Base-by-base conservation (phyloP, 352 stramenopile genomes). In the Plasmopara viticola region DNA sequence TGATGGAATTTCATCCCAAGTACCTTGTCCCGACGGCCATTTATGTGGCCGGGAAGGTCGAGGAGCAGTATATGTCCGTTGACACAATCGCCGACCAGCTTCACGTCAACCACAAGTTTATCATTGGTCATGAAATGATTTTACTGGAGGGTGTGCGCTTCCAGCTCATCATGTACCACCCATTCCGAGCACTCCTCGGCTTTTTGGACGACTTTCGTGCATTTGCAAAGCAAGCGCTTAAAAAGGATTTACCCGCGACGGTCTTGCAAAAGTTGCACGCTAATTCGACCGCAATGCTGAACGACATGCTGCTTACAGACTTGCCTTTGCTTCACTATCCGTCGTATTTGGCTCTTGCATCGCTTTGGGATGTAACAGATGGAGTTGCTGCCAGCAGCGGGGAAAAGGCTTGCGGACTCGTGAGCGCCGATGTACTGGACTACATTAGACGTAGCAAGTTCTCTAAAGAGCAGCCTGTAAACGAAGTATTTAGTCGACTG, bases 1-100 rank as follows among this genome's bases (percentile, higher is more conserved):
- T 94, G 44, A 89, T 91, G 77, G 81, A 93, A 63, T 92, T 93
- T 53, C 84, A 94, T 48, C 86, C 86, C 8, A 93, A 93, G 59
- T 89, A 75, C 53, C 75, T 95, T 47, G 79, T 88, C 0, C 79
- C 83, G 0, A 94, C 84, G 5, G 77, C 66, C 30, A 94, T 95
- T 53, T 94, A 95, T 66, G 82, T 94, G 14, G 86, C 86, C 6
- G 84, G 81, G 15, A 95, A 95, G 44, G 80, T 94, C 14, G 86
- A 95, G 61, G 86, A 95, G 78, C 84, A 94, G 65, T 94, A 92
- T 64, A 90, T 92, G 52, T 90, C 77, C 28, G 84, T 92, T 37
- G 84, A 94, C 40, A 91, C 73, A 40, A 75, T 94, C 41, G 83
- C 80, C 1, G 72, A 91, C 58, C 78, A 92, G 55, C 70, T 93